Conservation (phyloP, 441 rosid species). For the Populus hybrid region DNA sequence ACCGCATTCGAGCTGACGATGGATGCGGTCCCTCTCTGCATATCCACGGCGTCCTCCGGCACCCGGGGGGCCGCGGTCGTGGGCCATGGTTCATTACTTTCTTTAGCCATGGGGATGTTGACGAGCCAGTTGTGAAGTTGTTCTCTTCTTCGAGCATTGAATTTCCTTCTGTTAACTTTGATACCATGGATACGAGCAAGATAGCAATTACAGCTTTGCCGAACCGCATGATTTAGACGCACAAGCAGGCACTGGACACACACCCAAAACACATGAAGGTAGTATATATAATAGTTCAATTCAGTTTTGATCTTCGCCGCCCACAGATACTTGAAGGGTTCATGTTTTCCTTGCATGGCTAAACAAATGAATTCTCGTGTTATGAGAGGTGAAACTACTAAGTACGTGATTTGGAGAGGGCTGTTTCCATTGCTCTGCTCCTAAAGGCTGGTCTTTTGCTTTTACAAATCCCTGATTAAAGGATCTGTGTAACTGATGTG, state of each 20-base stretch:
- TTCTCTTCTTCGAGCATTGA: background rate
- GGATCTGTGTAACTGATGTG: constrained; percentile 10
- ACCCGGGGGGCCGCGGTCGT: constrained; percentile 23
- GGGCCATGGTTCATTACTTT: constrained; percentile 15
- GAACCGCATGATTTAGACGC: constrained; percentile 18
- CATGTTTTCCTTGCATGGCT: constrained; percentile 29
- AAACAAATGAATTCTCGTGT: constrained; percentile 20
- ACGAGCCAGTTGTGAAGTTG: constrained; percentile 12
- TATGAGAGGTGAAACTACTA: constrained; percentile 23
- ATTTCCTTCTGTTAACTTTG: constrained; percentile 8
- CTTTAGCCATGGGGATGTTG: constrained; percentile 38
- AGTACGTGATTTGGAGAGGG: constrained; percentile 26
- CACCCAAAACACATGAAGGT: background rate
- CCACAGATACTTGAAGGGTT: background rate
- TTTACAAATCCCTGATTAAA: constrained; percentile 2
- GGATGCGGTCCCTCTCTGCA: constrained; percentile 31
- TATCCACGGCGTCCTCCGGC: constrained; percentile 39
- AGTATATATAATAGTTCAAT: background rate
- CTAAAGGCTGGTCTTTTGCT: background rate
- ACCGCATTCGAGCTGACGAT: constrained; percentile 32
- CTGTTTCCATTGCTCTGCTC: constrained; percentile 15
- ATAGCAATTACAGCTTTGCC: constrained; percentile 8
- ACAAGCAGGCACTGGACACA: background rate
- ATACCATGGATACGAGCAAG: constrained; percentile 10
- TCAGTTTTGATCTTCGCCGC: background rate